Base-by-base conservation (phyloP, 148 eudicot genomes). In the Silene latifolia region DNA sequence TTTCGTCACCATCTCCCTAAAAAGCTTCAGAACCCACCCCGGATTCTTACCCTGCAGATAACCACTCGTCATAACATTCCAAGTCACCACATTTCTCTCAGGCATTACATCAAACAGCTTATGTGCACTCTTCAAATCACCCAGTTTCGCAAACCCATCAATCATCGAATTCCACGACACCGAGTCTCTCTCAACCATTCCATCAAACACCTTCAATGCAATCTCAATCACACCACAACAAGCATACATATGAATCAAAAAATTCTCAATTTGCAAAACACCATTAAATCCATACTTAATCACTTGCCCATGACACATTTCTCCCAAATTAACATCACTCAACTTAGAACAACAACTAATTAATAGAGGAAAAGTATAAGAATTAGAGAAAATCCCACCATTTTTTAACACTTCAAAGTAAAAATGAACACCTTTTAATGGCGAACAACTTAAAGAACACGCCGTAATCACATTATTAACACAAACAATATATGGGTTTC, bases 211-310 rank as follows among this genome's bases (percentile, higher is more conserved):
- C 61, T 74, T 69, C 68, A 69, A 18, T 2, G 89, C 92, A 79
- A 35, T 29, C 39, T 82, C 80, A 75, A 85, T 80, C 8, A 74
- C 11, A 71, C 90, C 92, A 89, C 85, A 83, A 80, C 87, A 80
- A 68, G 76, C 83, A 72, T 90, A 93, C 76, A 91, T 79, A 84
- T 93, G 90, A 78, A 93, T 81, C 84, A 89, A 80, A 60, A 96
- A 88, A 73, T 90, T 90, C 82, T 78, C 82, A 12, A 93, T 83
- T 5, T 72, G 88, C 74, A 93, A 57, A 60, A 89, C 83, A 23
- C 58, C 18, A 80, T 88, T 88, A 80, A 89, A 85, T 18, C 96
- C 98, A 76, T 76, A 69, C 80, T 93, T 93, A 69, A 87, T 35
- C 54, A 67, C 85, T 70, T 87, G 90, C 66, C 92, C 91, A 78